These are phyloP conservation scores for Euphorbia lathyris DNA, from an alignment of 345 rosid genomes.

Conservation along the genomic window DNA sequence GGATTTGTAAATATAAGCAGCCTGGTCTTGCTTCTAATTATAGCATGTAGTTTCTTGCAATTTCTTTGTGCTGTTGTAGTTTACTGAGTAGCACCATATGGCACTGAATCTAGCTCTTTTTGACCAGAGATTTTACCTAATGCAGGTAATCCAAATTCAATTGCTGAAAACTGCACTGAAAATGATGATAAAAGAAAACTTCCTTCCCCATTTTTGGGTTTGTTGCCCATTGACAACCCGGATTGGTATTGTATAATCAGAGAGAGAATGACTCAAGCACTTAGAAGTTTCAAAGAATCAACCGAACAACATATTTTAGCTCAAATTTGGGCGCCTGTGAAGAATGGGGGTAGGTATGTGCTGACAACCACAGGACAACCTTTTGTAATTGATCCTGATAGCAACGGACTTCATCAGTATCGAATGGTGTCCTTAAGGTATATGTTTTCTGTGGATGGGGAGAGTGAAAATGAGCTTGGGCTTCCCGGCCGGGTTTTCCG, in stretches of 20 bases:
- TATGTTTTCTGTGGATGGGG: constrained; percentile 73
- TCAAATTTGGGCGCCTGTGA: constrained; percentile 92
- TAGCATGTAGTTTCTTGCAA: not conserved
- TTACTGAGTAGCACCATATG: not conserved
- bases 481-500: constrained; percentile 95
- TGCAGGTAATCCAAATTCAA: constrained; percentile 50
- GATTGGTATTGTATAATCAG: constrained; percentile 64
- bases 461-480: constrained; percentile 66
- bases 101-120: constrained; percentile 7
- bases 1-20: not conserved
- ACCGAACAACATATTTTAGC: constrained; percentile 82
- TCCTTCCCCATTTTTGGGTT: constrained; percentile 49
- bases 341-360: constrained; percentile 49
- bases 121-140: constrained; percentile 14
- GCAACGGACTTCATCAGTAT: constrained; percentile 75
- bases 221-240: constrained; percentile 51
- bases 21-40: not conserved
- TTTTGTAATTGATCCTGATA: constrained; percentile 69
- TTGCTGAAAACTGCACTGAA: constrained; percentile 35
- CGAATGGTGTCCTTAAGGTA: constrained; percentile 79
- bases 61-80: not conserved
- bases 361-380: constrained; percentile 92
- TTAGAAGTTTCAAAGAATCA: constrained; percentile 73
- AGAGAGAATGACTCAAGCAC: constrained; percentile 86
- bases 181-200: constrained; percentile 33